Conservation (phyloP, 2,329 filamentous ascomycete genomes). For the Simplicillium sp. region DNA sequence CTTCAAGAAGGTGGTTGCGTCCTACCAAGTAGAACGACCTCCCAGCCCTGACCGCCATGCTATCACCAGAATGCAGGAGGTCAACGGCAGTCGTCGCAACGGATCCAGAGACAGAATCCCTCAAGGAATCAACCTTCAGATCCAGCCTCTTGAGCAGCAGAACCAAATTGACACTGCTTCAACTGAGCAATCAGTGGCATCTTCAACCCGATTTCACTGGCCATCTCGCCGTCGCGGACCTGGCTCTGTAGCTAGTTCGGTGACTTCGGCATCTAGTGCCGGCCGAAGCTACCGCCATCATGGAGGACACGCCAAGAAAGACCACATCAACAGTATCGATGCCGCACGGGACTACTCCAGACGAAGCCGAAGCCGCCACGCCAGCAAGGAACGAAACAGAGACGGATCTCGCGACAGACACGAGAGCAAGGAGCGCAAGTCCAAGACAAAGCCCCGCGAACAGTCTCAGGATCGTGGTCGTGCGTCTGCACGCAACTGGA, state of each 20-base stretch:
- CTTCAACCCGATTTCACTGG: slow-evolving; percentile 46
- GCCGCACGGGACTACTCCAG: slow-evolving; percentile 57
- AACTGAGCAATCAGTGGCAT: slow-evolving; percentile 43
- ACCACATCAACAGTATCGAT: slow-evolving; percentile 81
- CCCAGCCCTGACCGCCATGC: slow-evolving; percentile 54
- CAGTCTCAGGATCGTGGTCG: slow-evolving; percentile 63
- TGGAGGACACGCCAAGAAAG: slow-evolving; percentile 47
- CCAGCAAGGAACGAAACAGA: slow-evolving; percentile 34
- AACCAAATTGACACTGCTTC: slow-evolving; percentile 44
- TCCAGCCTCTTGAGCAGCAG: slow-evolving; percentile 46
- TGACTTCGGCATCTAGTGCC: slow-evolving; percentile 45
- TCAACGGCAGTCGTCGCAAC: slow-evolving; percentile 50
- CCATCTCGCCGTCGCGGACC: slow-evolving; percentile 42
- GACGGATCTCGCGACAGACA: slow-evolving; percentile 36
- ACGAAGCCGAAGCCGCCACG: slow-evolving; percentile 45
- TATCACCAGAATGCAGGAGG: slow-evolving; percentile 51
- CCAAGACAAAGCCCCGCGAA: slow-evolving; percentile 41
- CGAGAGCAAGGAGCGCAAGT: slow-evolving; percentile 37
- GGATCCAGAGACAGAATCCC: slow-evolving; percentile 74
- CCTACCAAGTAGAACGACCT: slow-evolving; percentile 32
- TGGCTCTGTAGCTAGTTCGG: slow-evolving; percentile 46
- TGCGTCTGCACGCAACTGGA: slow-evolving; percentile 52
- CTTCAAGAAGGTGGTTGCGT: slow-evolving; percentile 23
- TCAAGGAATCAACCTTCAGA: slow-evolving; percentile 54
- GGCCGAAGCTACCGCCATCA: slow-evolving; percentile 36